Evolutionary conservation across 2,329 filamentous ascomycete species (phyloP), one percentile per base, ranked within the genome.

Genomic region (Escovopsis weberi): DNA sequence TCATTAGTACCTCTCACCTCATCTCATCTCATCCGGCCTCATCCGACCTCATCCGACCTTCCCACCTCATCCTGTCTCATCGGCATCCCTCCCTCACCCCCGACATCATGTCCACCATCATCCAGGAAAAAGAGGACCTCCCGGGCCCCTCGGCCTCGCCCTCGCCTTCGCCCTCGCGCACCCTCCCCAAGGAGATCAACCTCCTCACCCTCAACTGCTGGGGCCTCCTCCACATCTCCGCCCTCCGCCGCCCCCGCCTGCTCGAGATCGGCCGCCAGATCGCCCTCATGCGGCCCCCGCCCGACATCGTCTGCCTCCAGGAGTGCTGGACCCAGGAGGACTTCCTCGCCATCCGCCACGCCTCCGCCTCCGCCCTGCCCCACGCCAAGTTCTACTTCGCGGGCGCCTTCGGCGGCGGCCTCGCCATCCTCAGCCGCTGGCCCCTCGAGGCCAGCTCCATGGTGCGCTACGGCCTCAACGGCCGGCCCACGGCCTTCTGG

Each of bases 171-270:
- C 15, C 15, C 2, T 15, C 15, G 15, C 40, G 37, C 40, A 36
- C 33, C 34, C n/a, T 43, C 15, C 65, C 65, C 30, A 15, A 15
- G 15, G 72, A 80, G 45, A 74, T 96, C 57, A 81, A 83, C 55
- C 71, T 96, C 51, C 67, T 95, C 50, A 91, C 85, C 4, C 76
- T 94, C 59, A 98, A 98, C 64, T 95, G 87, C 75, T 96, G 91
- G 89, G 91, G 91, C 41, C 78, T 96, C 47, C 89, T 93, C 56
- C 86, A 78, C 65, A 72, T 96, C 55, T 80, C 88, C 41, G 80
- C 80, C 50, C 75, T 84, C 51, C 85, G 88, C 51, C 68, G 74
- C 50, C 80, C 83, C 53, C 85, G 91, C 37, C 74, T 96, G 40
- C 63, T 72, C 28, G 85, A 94, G 59, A 95, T 96, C 55, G 89